Percentiles rank a stretch among this genome's conserved stretches.
Conservation (phyloP, 2,329 filamentous ascomycete genomes). For the Mycocentrospora acerina region DNA sequence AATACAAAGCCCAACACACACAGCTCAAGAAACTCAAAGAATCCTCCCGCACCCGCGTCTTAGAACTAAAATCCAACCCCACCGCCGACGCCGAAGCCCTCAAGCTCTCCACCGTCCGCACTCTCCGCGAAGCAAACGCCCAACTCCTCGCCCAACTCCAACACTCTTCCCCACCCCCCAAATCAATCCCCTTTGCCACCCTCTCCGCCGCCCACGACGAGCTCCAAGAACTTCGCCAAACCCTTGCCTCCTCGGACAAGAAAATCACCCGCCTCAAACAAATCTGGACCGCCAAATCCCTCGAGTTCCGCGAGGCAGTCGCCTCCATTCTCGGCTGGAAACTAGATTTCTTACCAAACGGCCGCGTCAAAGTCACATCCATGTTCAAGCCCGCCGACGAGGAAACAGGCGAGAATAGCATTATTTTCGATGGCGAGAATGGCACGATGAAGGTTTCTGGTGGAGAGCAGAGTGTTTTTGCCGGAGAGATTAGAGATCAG, state of each 20-base stretch:
- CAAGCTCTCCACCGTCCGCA: slow-evolving; percentile 76
- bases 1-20: slow-evolving; percentile 69
- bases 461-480: slow-evolving; percentile 83
- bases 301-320: slow-evolving; percentile 94
- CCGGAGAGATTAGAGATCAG: slow-evolving; percentile 76
- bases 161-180: slow-evolving; percentile 31
- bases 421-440: slow-evolving; percentile 86
- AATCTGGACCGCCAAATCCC: slow-evolving; percentile 86
- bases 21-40: slow-evolving; percentile 70
- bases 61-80: slow-evolving; percentile 88
- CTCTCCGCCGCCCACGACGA: slow-evolving; percentile 75
- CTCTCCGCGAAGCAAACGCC: slow-evolving; percentile 79
- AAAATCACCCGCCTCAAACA: slow-evolving; percentile 83
- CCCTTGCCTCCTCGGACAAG: slow-evolving; percentile 70
- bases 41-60: slow-evolving; percentile 74
- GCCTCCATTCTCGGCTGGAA: slow-evolving; percentile 92
- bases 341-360: slow-evolving; percentile 94
- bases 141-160: slow-evolving; percentile 76
- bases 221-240: slow-evolving; percentile 59
- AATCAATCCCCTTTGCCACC: slow-evolving; percentile 70
- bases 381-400: slow-evolving; percentile 75
- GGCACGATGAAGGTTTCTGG: slow-evolving; percentile 98
- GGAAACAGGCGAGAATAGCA: slow-evolving; percentile 56
- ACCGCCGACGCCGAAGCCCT: slow-evolving; percentile 82
- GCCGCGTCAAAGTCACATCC: slow-evolving; percentile 86